Conservation (phyloP, 106 monocot genomes). For the Dactylorhiza incarnata region DNA sequence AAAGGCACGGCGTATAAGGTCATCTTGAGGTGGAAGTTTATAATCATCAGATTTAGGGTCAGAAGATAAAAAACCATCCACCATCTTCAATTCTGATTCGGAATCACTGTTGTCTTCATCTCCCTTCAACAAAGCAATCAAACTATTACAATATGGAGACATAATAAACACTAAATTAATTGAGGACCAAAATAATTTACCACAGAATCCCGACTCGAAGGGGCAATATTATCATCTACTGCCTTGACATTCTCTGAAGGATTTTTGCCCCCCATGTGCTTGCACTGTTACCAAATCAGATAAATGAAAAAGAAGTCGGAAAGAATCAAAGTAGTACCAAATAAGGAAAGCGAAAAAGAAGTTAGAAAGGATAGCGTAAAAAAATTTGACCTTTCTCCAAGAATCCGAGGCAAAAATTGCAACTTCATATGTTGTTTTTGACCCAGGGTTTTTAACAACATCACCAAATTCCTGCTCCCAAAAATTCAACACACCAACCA, state of each 20-base stretch:
- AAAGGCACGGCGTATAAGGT: slow-evolving; percentile 67
- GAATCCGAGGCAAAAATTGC: slow-evolving; percentile 72
- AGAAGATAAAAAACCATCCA: slow-evolving; percentile 55
- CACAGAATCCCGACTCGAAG: slow-evolving; percentile 15
- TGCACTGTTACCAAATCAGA: slow-evolving; percentile 6
- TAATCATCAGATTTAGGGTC: slow-evolving; percentile 27
- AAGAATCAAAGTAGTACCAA: too few relatives aligned
- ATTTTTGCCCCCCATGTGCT: slow-evolving; percentile 44
- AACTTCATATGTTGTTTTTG: slow-evolving; percentile 74
- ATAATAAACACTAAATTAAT: neutral
- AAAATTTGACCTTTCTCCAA: slow-evolving; percentile 73
- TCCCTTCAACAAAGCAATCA: slow-evolving; percentile 21
- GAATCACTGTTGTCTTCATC: slow-evolving; percentile 36
- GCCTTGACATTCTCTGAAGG: neutral
- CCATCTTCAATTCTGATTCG: slow-evolving; percentile 84
- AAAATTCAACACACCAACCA: neutral
- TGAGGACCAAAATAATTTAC: slow-evolving; percentile 19
- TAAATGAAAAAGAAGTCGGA: neutral
- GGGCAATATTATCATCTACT: slow-evolving; percentile 7
- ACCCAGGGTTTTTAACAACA: slow-evolving; percentile 37
- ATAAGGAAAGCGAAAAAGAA: neutral
- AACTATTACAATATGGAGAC: neutral
- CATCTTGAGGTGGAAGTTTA: slow-evolving; percentile 71
- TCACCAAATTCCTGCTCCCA: slow-evolving; percentile 52
- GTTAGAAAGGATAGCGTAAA: neutral